Conservation (phyloP, 2,329 filamentous ascomycete species). For the Teratosphaeria gauchensis region DNA sequence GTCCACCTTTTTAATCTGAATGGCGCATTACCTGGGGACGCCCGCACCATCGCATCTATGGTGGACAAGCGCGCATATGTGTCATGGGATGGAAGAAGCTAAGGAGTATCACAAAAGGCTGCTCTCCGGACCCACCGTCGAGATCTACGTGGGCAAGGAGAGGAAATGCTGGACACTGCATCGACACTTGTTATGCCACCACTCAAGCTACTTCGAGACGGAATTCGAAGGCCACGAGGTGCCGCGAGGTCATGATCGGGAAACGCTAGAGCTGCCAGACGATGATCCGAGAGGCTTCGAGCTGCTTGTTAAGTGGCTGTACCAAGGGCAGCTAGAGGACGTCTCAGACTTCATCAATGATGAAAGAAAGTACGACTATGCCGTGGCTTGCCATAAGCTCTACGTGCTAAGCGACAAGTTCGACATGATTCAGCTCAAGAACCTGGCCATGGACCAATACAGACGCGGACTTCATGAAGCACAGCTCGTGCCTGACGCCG, state of each 20-base stretch:
- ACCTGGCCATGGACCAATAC: conserved; percentile 46
- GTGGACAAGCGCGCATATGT: conserved; percentile 9
- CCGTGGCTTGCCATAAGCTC: conserved; percentile 44
- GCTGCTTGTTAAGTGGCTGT: conserved; percentile 47
- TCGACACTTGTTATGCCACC: conserved; percentile 43
- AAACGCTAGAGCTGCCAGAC: conserved; percentile 38
- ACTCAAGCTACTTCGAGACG: conserved; percentile 39
- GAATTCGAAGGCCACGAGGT: conserved; percentile 27
- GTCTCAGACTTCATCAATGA: conserved; percentile 34
- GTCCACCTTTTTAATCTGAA: conserved; percentile 18
- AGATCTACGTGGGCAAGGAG: conserved; percentile 41
- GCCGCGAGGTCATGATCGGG: conserved; percentile 26
- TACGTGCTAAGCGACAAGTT: conserved; percentile 45
- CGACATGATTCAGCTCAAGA: conserved; percentile 41
- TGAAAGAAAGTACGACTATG: conserved; percentile 44
- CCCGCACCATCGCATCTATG: conserved; percentile 12
- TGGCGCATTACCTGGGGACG: conserved; percentile 11
- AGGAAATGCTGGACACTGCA: conserved; percentile 43
- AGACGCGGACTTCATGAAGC: conserved; percentile 40
- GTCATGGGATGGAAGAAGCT: conserved; percentile 23
- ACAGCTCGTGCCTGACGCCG: conserved; percentile 43
- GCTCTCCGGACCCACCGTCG: conserved; percentile 42
- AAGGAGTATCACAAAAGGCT: conserved; percentile 41
- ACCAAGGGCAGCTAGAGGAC: conserved; percentile 45
- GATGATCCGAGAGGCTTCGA: conserved; percentile 45